Base-by-base conservation (phyloP, 495 filamentous ascomycete species). In the Neurospora cerealis region DNA sequence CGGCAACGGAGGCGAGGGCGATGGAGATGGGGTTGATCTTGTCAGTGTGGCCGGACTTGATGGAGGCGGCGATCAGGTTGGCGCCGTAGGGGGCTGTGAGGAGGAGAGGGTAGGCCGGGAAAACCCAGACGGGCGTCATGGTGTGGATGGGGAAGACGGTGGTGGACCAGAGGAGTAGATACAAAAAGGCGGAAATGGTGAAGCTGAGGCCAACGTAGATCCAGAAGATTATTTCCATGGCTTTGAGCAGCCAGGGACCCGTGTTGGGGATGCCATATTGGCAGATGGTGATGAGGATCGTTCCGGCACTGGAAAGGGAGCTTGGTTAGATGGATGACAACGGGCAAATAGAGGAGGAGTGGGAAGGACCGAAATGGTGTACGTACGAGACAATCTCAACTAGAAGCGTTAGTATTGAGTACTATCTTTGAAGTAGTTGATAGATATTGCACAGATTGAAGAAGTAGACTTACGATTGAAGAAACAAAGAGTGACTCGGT, bases 121-220 rank as follows among this genome's bases (percentile, higher is more conserved):
- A 97, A 41, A 97, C 94, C 93, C 93, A 97, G 69, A 95, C 89
- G 0, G 93, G 93, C 0, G 93, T 97, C 93, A 97, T 97, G 41
- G 91, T 89, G 24, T 90, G 89, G 41, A 97, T 93, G 3, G 93
- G 94, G 77, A 95, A 95, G 32, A 91, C 72, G 72, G 73, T 74
- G 1, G 86, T 88, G 9, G 86, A 88, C 86, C 86, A 94, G 78
- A 95, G 80, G 9, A 91, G 86, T 3, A 95, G 83, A 79, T 95
- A 96, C 54, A 97, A 89, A 8, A 87, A 88, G 17, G 89, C 88
- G 28, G 89, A 91, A 19, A 89, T 86, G 34, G 89, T 71, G 5
- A 92, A 80, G 39, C 92, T 91, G 39, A 93, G 78, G 8, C 83
- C 84, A 74, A 89, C 84, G 78, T 95, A 92, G 36, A 91, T 82